Conservation (phyloP, 2,329 filamentous ascomycete genomes). For the Nemania sp. region DNA sequence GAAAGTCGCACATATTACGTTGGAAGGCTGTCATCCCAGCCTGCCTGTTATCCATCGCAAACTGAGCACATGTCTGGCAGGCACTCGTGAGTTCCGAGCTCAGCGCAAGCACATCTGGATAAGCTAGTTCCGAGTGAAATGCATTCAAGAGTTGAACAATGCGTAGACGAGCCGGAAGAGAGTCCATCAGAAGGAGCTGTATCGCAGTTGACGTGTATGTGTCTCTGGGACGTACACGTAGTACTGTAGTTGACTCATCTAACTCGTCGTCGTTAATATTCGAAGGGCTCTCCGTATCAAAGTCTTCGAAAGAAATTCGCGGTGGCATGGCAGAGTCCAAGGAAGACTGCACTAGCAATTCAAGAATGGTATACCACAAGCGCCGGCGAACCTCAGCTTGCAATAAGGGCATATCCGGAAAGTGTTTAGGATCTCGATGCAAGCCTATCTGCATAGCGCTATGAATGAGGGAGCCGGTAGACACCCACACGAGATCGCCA, state of each 20-base stretch:
- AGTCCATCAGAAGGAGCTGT: slow-evolving; percentile 43
- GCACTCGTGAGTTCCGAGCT: slow-evolving; percentile 40
- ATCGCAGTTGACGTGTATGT: slow-evolving; percentile 41
- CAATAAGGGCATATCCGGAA: slow-evolving; percentile 42
- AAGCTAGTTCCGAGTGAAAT: slow-evolving; percentile 40
- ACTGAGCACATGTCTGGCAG: slow-evolving; percentile 29
- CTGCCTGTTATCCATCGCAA: slow-evolving; percentile 27
- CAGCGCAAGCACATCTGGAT: slow-evolving; percentile 41
- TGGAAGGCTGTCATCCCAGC: slow-evolving; percentile 43
- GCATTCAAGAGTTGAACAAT: slow-evolving; percentile 43
- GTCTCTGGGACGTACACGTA: slow-evolving; percentile 31
- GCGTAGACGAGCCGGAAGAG: slow-evolving; percentile 42
- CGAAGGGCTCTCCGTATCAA: slow-evolving; percentile 43
- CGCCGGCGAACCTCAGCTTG: slow-evolving; percentile 46
- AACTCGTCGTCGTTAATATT: slow-evolving; percentile 43
- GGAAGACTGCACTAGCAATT: slow-evolving; percentile 44
- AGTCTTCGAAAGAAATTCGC: slow-evolving; percentile 45
- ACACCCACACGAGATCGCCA: slow-evolving; percentile 47
- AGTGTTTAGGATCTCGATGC: slow-evolving; percentile 47
- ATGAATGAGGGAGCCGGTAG: slow-evolving; percentile 46
- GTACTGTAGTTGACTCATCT: slow-evolving; percentile 29
- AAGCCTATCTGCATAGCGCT: slow-evolving; percentile 51
- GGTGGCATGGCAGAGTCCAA: slow-evolving; percentile 46
- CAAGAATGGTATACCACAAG: slow-evolving; percentile 49
- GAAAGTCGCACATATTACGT: slow-evolving; percentile 53